Conservation (phyloP, 106 monocot genomes). For the Acorus calamus region DNA sequence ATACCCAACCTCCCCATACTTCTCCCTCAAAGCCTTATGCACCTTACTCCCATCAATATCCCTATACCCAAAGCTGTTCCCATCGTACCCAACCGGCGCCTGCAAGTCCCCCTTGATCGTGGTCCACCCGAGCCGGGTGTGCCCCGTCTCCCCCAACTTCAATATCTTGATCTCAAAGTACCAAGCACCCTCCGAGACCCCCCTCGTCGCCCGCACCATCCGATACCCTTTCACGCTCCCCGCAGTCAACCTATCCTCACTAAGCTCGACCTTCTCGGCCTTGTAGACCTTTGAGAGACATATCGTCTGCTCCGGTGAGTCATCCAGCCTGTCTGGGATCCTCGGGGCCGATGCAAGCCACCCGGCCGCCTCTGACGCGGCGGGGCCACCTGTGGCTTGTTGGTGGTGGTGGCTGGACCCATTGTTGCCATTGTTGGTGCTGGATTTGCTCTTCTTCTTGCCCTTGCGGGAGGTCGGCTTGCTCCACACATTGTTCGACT, state of each 20-base stretch:
- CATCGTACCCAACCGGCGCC: constrained; percentile 87
- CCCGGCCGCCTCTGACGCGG: background rate
- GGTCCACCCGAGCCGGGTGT: constrained; percentile 79
- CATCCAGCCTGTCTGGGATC: constrained; percentile 74
- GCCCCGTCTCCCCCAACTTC: constrained; percentile 62
- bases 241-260: constrained; percentile 76
- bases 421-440: background rate
- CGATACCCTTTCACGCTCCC: constrained; percentile 83
- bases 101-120: constrained; percentile 90
- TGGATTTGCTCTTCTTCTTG: constrained; percentile 64
- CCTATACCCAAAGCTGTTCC: constrained; percentile 71
- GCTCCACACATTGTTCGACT: constrained; percentile 72
- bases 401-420: too few species aligned
- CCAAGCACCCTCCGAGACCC: constrained; percentile 71
- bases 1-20: constrained; percentile 72
- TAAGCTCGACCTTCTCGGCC: constrained; percentile 86
- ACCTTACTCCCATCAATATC: constrained; percentile 87
- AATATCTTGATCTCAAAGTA: constrained; percentile 76
- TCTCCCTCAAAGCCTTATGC: constrained; percentile 75
- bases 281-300: constrained; percentile 76
- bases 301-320: constrained; percentile 40
- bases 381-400: background rate
- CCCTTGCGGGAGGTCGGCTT: constrained; percentile 83
- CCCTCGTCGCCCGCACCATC: constrained; percentile 89
- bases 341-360: constrained; percentile 8